Conservation (phyloP, 208 protist species). For the Trypanosoma scelopori region DNA sequence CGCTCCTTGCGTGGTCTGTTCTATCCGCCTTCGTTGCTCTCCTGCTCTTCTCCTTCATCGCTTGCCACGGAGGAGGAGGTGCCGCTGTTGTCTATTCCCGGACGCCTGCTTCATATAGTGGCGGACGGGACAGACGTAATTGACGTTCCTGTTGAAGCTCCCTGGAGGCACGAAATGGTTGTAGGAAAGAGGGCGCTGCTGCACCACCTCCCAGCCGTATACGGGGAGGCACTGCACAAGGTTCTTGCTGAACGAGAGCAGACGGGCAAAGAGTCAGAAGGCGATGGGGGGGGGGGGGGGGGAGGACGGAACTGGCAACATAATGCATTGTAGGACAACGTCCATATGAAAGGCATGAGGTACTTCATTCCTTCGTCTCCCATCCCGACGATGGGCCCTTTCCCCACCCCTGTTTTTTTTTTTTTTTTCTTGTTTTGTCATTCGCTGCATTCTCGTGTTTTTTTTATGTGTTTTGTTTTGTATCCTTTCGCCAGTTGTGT, state of each 20-base stretch:
- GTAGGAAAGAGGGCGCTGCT: constrained; percentile 9
- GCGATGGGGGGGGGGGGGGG: no score
- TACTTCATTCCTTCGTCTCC: no score
- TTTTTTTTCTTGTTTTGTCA: constrained; percentile 1
- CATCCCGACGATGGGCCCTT: no score
- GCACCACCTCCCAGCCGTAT: constrained; percentile 15
- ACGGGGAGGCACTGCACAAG: constrained; percentile 2
- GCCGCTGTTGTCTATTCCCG: constrained; percentile 33
- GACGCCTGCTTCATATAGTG: constrained; percentile 26
- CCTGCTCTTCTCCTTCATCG: not conserved
- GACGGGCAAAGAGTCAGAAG: not conserved
- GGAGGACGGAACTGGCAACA: no score
- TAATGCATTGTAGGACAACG: not conserved
- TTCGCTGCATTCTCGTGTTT: not conserved
- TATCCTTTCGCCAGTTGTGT: not conserved
- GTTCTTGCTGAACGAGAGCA: not conserved
- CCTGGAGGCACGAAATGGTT: constrained; percentile 33
- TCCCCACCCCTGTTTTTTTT: not conserved
- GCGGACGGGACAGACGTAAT: constrained; percentile 21
- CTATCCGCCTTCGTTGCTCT: not conserved
- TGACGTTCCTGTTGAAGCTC: constrained; percentile 21
- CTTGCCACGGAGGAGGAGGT: constrained; percentile 23
- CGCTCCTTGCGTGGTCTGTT: constrained; percentile 42
- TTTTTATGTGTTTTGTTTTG: constrained; percentile 12
- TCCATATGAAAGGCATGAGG: not conserved